phyloP scores from a whole-genome alignment of 2,329 filamentous ascomycete genomes.

The Monascus ruber region DNA sequence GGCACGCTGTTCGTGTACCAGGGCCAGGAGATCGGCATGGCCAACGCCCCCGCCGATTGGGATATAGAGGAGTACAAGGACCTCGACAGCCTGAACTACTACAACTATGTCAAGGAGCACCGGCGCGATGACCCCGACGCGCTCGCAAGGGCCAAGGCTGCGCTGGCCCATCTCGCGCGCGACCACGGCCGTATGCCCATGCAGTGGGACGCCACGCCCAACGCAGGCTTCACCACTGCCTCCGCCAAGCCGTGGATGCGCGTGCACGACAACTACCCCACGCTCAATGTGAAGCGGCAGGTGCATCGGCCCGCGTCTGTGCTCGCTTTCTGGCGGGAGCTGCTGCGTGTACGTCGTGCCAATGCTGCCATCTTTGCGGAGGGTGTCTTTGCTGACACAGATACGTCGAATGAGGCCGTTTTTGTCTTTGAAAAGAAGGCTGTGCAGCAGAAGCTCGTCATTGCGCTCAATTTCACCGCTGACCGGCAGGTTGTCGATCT shows the following conservation, averaged over 20 bases:
- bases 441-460: constrained; percentile 19
- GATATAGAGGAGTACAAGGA: constrained; percentile 28
- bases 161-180: constrained; percentile 49
- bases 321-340: constrained; percentile 48
- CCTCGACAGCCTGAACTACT: constrained; percentile 39
- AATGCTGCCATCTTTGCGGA: constrained; percentile 50
- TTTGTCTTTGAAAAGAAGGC: constrained; percentile 37
- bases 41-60: constrained; percentile 42
- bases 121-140: constrained; percentile 27
- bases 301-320: constrained; percentile 34
- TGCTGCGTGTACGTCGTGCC: constrained; percentile 44
- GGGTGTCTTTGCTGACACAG: constrained; percentile 45
- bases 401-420: constrained; percentile 34
- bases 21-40: constrained; percentile 52
- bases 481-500: constrained; percentile 19
- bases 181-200: constrained; percentile 60
- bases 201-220: constrained; percentile 47
- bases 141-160: constrained; percentile 34
- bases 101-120: constrained; percentile 24
- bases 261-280: constrained; percentile 42
- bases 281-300: constrained; percentile 49
- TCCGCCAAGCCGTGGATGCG: constrained; percentile 49
- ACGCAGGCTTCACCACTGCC: constrained; percentile 51
- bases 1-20: constrained; percentile 51
- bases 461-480: constrained; percentile 39